Conservation (phyloP, 1,284 basidiomycete genomes). For the Cryptococcus neoformans region DNA sequence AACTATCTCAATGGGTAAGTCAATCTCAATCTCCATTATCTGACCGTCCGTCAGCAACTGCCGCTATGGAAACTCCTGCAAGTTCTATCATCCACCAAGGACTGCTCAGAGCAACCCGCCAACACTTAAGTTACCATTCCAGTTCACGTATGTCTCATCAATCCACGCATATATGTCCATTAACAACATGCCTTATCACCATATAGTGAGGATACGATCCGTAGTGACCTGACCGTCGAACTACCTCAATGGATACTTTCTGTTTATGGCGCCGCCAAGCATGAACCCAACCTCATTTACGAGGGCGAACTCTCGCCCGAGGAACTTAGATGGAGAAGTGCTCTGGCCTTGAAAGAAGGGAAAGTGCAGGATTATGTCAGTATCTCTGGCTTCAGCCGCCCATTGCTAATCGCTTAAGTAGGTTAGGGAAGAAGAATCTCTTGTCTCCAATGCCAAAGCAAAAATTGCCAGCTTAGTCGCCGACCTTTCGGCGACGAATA, state of each 20-base stretch:
- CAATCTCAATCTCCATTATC: neutral
- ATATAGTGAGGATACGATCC: conserved; percentile 33
- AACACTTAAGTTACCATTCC: neutral
- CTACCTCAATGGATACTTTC: conserved; percentile 76
- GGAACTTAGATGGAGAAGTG: conserved; percentile 71
- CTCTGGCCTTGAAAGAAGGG: conserved; percentile 58
- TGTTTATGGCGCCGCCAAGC: conserved; percentile 68
- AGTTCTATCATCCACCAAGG: conserved; percentile 35
- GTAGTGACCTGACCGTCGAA: conserved; percentile 34
- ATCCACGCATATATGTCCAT: neutral
- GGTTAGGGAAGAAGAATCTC: conserved; percentile 33
- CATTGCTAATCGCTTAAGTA: conserved; percentile 9
- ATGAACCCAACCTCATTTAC: conserved; percentile 65
- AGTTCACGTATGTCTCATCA: neutral
- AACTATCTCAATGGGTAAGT: conserved; percentile 25
- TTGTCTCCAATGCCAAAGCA: conserved; percentile 21
- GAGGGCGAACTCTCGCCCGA: conserved; percentile 74
- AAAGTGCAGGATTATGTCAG: conserved; percentile 68
- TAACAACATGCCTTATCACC: neutral
- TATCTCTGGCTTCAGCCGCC: conserved; percentile 12
- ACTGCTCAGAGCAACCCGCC: neutral
- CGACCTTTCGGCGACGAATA: conserved; percentile 19
- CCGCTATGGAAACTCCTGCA: conserved; percentile 34
- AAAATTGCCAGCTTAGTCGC: conserved; percentile 28
- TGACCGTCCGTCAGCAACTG: conserved; percentile 22